Evolutionary conservation across 176 grass and related monocot species (phyloP).

Genomic region (Oryza officinalis): DNA sequence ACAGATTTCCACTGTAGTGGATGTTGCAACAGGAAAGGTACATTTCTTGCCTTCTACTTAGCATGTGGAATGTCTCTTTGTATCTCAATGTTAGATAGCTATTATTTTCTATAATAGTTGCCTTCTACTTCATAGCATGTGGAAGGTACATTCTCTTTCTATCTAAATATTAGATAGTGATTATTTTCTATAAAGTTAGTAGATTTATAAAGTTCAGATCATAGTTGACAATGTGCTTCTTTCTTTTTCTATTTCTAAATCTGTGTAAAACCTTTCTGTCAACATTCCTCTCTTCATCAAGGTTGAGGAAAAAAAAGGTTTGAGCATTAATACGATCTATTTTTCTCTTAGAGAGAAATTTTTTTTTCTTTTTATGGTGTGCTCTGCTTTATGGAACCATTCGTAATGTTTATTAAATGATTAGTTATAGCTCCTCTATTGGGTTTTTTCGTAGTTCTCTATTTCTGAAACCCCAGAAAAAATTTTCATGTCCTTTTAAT

Average conservation of each 20-base stretch:
- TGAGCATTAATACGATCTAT: background rate
- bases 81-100: background rate
- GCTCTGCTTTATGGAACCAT: background rate
- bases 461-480: background rate
- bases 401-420: conserved; percentile 5
- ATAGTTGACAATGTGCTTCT: too few species aligned
- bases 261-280: too few species aligned
- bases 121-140: conserved; percentile 6
- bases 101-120: background rate
- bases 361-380: background rate
- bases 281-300: background rate
- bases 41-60: conserved; percentile 31
- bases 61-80: background rate
- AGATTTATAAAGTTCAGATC: too few species aligned
- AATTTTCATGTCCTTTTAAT: background rate
- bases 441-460: background rate
- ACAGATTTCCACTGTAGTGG: conserved; percentile 73
- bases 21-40: conserved; percentile 76
- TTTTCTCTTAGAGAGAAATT: background rate
- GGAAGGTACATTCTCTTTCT: background rate
- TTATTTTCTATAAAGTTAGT: background rate
- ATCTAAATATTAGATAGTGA: background rate
- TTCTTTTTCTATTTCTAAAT: too few species aligned
- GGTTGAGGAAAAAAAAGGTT: background rate
- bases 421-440: background rate